Conservation (phyloP, 805 yeast species). For the Jamesozyma spencerorum region DNA sequence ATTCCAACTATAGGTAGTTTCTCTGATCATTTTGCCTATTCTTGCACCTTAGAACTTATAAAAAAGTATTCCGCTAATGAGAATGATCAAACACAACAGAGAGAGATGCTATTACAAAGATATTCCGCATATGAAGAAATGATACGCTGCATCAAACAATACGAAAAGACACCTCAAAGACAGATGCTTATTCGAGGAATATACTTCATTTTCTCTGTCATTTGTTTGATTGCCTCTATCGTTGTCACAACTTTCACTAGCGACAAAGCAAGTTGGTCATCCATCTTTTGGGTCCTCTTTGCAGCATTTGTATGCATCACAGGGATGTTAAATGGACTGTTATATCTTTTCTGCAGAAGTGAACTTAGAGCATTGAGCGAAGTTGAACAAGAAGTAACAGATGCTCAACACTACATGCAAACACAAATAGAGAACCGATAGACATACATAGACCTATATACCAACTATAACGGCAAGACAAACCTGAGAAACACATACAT, state of each 20-base stretch:
- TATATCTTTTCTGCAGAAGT: conserved; percentile 73
- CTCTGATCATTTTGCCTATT: conserved; percentile 89
- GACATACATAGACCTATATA: background rate
- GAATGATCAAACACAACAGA: background rate
- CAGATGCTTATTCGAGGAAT: conserved; percentile 57
- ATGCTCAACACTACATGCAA: conserved; percentile 17
- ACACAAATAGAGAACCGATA: background rate
- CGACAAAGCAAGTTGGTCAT: conserved; percentile 45
- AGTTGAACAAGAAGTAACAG: conserved; percentile 58
- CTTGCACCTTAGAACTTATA: conserved; percentile 34
- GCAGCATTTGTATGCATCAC: conserved; percentile 50
- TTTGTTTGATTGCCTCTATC: conserved; percentile 42
- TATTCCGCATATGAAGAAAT: conserved; percentile 40
- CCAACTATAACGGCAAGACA: too few relatives aligned
- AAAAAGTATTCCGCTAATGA: background rate
- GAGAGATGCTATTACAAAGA: conserved; percentile 11
- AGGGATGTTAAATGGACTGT: conserved; percentile 67
- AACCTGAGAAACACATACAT: too few relatives aligned
- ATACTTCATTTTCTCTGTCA: conserved; percentile 53
- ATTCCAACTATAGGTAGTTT: conserved; percentile 63
- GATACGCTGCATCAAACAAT: conserved; percentile 36
- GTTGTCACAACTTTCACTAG: conserved; percentile 55
- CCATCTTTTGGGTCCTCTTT: conserved; percentile 54
- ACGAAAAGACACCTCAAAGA: conserved; percentile 43
- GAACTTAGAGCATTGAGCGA: conserved; percentile 73